A percentile compares a stretch with the other conserved stretches of the same genome.
phyloP scores from a whole-genome alignment of 345 rosid species.

The Clausena lansium region DNA sequence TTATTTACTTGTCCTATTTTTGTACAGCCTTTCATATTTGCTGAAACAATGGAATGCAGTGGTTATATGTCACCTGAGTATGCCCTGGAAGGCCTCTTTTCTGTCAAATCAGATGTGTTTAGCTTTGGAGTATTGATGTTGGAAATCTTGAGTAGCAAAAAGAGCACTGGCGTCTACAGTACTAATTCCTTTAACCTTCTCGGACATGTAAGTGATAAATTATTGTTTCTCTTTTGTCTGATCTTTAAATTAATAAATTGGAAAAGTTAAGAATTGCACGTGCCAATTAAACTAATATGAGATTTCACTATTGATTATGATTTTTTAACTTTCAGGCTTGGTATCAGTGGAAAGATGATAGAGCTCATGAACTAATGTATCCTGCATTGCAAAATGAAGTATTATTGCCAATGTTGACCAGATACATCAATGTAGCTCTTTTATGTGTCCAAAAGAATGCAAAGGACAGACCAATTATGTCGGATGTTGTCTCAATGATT shows the following conservation, averaged over 20 bases:
- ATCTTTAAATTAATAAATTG: background rate
- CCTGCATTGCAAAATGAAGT: no score
- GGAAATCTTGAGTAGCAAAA: constrained; percentile 45
- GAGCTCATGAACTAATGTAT: no score
- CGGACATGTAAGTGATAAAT: constrained; percentile 18
- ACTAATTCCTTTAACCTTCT: constrained; percentile 27
- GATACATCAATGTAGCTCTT: background rate
- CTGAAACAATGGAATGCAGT: constrained; percentile 14
- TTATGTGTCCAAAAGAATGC: background rate
- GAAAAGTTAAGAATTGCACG: background rate
- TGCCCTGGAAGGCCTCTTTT: background rate
- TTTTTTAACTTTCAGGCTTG: no score
- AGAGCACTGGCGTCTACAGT: constrained; percentile 41
- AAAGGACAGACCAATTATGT: background rate
- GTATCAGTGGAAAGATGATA: no score
- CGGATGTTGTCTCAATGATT: background rate
- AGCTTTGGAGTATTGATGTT: constrained; percentile 18
- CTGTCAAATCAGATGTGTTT: constrained; percentile 10
- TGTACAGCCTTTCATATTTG: no score
- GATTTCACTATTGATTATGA: background rate
- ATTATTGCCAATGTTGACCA: no score
- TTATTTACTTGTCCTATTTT: background rate
- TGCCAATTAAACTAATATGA: background rate
- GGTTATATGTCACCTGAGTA: constrained; percentile 49
- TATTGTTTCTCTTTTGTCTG: background rate